A percentile compares a stretch with the other conserved stretches of the same genome.
Conservation (phyloP, 192 early-diverging fungal genomes). For the Kickxella alabastrina region DNA sequence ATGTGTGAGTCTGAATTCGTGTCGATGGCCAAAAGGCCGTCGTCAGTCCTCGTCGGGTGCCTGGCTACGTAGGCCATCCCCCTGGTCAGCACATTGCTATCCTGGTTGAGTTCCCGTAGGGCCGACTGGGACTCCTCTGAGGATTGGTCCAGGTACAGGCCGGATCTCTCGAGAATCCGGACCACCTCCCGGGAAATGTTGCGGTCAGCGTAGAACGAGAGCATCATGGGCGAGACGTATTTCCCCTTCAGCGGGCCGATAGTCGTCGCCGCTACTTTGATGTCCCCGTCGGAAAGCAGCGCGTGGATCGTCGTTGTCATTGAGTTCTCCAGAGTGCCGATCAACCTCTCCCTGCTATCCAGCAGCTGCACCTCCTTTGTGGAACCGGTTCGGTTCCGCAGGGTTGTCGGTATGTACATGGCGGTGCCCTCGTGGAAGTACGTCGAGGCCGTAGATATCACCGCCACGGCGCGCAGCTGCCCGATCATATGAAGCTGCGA, state of each 20-base stretch:
- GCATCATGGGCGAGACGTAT: conserved; percentile 28
- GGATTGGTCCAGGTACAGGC: conserved; percentile 42
- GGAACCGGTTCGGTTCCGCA: conserved; percentile 22
- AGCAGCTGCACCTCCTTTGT: conserved; percentile 28
- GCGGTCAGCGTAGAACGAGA: conserved; percentile 36
- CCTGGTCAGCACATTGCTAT: conserved; percentile 27
- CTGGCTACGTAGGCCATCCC: conserved; percentile 22
- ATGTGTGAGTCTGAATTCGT: conserved; percentile 30
- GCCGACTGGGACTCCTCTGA: conserved; percentile 20
- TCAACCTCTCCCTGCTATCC: conserved; percentile 17
- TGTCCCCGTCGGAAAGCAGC: conserved; percentile 20
- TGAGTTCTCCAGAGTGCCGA: conserved; percentile 40
- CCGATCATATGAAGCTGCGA: conserved; percentile 37
- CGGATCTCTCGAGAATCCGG: conserved; percentile 22
- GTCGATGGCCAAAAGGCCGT: conserved; percentile 13
- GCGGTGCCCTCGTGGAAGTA: conserved; percentile 22
- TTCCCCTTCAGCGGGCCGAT: conserved; percentile 28
- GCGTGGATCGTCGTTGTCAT: conserved; percentile 25
- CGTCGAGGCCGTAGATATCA: conserved; percentile 23
- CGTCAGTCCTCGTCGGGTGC: conserved; percentile 16
- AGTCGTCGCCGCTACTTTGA: conserved; percentile 23
- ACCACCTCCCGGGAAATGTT: conserved; percentile 19
- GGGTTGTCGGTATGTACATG: conserved; percentile 19
- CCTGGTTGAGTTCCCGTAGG: conserved; percentile 18
- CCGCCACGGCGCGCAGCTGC: conserved; percentile 32